These are phyloP conservation scores for Xanthoconium purpureum DNA, from an alignment of 768 basidiomycete genomes.

Conservation along the genomic window DNA sequence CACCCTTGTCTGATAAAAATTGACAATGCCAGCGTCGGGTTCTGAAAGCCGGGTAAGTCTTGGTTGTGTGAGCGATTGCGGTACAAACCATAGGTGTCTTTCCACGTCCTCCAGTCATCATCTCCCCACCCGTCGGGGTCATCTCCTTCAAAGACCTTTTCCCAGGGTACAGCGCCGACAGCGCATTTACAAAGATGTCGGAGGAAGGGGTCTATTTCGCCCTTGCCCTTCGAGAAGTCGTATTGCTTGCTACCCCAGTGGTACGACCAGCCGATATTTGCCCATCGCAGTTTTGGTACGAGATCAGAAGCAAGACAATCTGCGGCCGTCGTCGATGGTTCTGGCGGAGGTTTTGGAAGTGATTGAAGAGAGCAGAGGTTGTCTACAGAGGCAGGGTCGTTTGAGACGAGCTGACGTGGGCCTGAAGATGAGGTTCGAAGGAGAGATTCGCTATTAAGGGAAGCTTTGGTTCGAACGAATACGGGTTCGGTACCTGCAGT, in stretches of 20 bases:
- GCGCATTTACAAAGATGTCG: constrained; percentile 57
- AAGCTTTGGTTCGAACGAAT: constrained; percentile 36
- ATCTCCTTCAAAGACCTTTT: constrained; percentile 47
- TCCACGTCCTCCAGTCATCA: constrained; percentile 72
- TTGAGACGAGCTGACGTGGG: constrained; percentile 67
- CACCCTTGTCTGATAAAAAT: constrained; percentile 85
- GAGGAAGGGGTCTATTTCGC: constrained; percentile 56
- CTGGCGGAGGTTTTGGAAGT: constrained; percentile 56
- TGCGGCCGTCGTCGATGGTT: constrained; percentile 60
- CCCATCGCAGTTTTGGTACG: constrained; percentile 83
- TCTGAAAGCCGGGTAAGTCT: constrained; percentile 41
- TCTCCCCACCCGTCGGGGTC: constrained; percentile 49
- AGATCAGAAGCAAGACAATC: constrained; percentile 53
- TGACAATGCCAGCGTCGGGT: constrained; percentile 95
- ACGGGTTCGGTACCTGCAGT: constrained; percentile 40
- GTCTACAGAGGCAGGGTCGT: constrained; percentile 59
- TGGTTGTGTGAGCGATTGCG: constrained; percentile 3
- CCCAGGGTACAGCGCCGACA: constrained; percentile 69
- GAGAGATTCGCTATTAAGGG: constrained; percentile 11
- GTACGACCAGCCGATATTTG: constrained; percentile 94
- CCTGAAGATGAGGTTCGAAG: constrained; percentile 35
- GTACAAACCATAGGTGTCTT: constrained; percentile 68
- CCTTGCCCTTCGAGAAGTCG: constrained; percentile 73
- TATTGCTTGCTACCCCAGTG: constrained; percentile 98
- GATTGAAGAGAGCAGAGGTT: constrained; percentile 52